A percentile compares a stretch with the other conserved stretches of the same genome.
Evolutionary conservation across 257 asterid genomes (phyloP).

Genomic region (Nicotiana otophora): DNA sequence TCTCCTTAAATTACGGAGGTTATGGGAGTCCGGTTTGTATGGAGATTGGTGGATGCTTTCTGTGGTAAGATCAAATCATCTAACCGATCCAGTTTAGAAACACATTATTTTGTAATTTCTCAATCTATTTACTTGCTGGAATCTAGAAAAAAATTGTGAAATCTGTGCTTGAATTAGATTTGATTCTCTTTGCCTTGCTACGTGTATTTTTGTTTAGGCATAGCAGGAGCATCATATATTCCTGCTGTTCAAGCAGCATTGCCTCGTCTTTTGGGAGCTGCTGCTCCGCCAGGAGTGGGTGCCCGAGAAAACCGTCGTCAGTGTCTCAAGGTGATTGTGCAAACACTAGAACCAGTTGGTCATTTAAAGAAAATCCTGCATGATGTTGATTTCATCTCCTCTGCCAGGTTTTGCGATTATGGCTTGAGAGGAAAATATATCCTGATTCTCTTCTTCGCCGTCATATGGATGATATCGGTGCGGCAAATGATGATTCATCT

Average conservation of each 20-base stretch:
- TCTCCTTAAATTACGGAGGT: not conserved
- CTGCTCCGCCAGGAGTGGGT: slow-evolving; percentile 82
- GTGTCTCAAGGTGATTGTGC: slow-evolving; percentile 70
- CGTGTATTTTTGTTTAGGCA: slow-evolving; percentile 46
- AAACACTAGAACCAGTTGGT: not conserved
- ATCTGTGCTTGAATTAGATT: not conserved
- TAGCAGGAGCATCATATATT: slow-evolving; percentile 88
- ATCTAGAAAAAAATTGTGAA: not conserved
- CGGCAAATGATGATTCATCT: slow-evolving; percentile 53
- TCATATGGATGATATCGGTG: slow-evolving; percentile 60
- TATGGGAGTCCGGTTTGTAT: not conserved
- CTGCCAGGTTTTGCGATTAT: slow-evolving; percentile 76
- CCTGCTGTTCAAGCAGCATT: slow-evolving; percentile 86
- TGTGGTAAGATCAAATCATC: not conserved
- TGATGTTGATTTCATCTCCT: slow-evolving; percentile 1
- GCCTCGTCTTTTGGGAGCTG: slow-evolving; percentile 82
- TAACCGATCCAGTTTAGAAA: not conserved
- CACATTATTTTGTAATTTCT: not conserved
- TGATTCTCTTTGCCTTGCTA: slow-evolving; percentile 5
- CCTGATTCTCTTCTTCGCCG: slow-evolving; percentile 83
- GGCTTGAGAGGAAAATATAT: slow-evolving; percentile 93
- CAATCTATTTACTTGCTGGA: not conserved
- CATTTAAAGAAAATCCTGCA: not conserved
- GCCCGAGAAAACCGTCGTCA: slow-evolving; percentile 97
- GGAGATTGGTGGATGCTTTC: not conserved